Evolutionary conservation across 352 stramenopile species (phyloP).

Genomic region (Globisporangium alternatum): DNA sequence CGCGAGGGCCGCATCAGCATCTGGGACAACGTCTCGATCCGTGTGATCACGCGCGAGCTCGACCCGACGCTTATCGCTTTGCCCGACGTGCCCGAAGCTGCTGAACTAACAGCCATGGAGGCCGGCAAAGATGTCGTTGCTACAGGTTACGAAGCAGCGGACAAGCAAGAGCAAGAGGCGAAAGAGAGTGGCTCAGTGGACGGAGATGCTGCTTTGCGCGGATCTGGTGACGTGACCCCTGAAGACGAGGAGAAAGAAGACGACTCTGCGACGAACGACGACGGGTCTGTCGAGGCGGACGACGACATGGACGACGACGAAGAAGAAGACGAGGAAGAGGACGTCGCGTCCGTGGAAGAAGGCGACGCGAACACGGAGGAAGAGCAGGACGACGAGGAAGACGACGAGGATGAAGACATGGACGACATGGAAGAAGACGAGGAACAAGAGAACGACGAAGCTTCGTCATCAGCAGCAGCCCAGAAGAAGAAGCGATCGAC

Average conservation of each 20-base stretch:
- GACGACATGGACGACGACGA: constrained; percentile 23
- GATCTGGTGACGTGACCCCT: background rate
- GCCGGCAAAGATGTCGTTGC: no score
- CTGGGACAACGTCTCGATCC: constrained; percentile 81
- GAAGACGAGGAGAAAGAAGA: constrained; percentile 20
- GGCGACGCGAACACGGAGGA: constrained; percentile 22
- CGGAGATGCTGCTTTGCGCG: background rate
- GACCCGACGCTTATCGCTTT: constrained; percentile 62
- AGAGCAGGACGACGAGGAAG: constrained; percentile 21
- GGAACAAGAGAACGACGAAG: constrained; percentile 20
- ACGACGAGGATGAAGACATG: constrained; percentile 15
- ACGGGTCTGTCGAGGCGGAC: constrained; percentile 20
- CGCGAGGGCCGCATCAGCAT: constrained; percentile 77
- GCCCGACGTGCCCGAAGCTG: constrained; percentile 21
- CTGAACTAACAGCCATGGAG: background rate
- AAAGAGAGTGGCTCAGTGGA: background rate
- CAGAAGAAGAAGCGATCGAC: background rate
- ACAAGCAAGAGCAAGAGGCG: background rate
- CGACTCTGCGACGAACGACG: constrained; percentile 32
- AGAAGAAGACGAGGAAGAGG: constrained; percentile 23
- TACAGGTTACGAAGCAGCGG: background rate
- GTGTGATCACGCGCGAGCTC: constrained; percentile 74
- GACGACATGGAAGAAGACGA: constrained; percentile 5
- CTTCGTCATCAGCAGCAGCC: background rate
- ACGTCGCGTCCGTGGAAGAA: constrained; percentile 27